Evolutionary conservation across 495 filamentous ascomycete genomes (phyloP).

Genomic region (Penicillium pancosmium): DNA sequence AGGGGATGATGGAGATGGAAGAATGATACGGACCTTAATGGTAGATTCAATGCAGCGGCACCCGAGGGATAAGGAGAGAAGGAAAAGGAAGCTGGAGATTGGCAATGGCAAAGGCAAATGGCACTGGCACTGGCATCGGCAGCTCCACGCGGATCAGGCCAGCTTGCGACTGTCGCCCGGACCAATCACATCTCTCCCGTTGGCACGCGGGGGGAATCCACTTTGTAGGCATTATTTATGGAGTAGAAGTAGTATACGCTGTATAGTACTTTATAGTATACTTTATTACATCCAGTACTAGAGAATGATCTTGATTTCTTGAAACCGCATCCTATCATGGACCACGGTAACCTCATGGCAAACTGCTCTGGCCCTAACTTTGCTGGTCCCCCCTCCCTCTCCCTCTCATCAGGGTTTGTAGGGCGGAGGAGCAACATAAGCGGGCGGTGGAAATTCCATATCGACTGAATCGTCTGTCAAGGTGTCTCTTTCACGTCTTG

Average conservation of each 20-base stretch:
- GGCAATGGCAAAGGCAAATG: neutral
- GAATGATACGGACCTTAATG: conserved; percentile 5
- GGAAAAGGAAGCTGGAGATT: neutral
- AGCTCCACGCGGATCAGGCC: conserved; percentile 5
- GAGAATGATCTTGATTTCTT: too few species aligned
- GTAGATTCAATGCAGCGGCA: conserved; percentile 15
- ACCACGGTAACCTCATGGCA: too few species aligned
- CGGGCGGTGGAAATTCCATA: too few species aligned
- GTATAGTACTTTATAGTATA: neutral
- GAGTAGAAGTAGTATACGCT: neutral
- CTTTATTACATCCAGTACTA: too few species aligned
- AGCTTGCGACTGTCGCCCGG: neutral
- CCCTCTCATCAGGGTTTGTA: too few species aligned
- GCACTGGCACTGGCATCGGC: neutral
- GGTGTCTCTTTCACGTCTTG: too few species aligned
- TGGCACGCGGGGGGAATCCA: conserved; percentile 3
- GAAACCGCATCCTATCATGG: too few species aligned
- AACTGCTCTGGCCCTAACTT: too few species aligned
- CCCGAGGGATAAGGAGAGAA: conserved; percentile 22
- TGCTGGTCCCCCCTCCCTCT: too few species aligned
- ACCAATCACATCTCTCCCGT: neutral
- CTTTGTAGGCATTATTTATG: neutral
- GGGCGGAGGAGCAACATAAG: too few species aligned
- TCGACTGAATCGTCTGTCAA: too few species aligned
- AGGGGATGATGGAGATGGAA: conserved; percentile 13